These are phyloP conservation scores for Penicillium nucicola DNA, from an alignment of 495 filamentous ascomycete species.

Conservation along the genomic window DNA sequence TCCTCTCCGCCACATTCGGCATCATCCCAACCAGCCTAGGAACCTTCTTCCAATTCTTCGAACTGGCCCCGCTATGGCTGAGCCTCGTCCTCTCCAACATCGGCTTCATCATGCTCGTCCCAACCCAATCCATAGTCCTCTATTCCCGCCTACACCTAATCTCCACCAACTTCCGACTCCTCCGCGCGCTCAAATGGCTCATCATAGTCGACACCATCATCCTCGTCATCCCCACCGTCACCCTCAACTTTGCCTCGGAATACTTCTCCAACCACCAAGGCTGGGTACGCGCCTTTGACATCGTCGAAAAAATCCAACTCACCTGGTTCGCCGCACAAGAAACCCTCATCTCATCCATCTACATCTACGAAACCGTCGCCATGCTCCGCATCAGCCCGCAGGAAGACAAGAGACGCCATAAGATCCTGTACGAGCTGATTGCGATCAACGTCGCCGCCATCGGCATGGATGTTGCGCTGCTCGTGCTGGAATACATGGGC, in stretches of 20 bases:
- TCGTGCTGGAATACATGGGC: constrained; percentile 45
- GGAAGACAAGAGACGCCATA: constrained; percentile 27
- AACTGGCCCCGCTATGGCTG: constrained; percentile 19
- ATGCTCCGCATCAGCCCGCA: constrained; percentile 27
- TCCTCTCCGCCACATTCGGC: constrained; percentile 38
- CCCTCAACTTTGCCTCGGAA: constrained; percentile 39
- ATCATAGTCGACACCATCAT: constrained; percentile 38
- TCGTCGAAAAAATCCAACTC: constrained; percentile 50
- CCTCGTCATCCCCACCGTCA: constrained; percentile 42
- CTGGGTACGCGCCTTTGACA: constrained; percentile 43
- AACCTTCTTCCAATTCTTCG: constrained; percentile 45
- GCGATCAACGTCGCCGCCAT: constrained; percentile 42
- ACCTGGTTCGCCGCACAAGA: constrained; percentile 51
- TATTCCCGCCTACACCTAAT: constrained; percentile 50
- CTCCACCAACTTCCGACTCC: constrained; percentile 31
- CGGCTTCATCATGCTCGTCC: constrained; percentile 48
- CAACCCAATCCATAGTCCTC: constrained; percentile 47
- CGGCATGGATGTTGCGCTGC: constrained; percentile 40
- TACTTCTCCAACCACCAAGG: not conserved
- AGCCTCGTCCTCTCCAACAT: constrained; percentile 42
- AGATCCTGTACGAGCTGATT: constrained; percentile 41
- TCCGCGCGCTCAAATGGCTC: constrained; percentile 38
- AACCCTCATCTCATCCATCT: constrained; percentile 45
- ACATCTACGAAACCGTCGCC: constrained; percentile 42
- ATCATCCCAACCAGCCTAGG: constrained; percentile 44